Evolutionary conservation across 768 basidiomycete genomes (phyloP).

Genomic region (Mycena pura): DNA sequence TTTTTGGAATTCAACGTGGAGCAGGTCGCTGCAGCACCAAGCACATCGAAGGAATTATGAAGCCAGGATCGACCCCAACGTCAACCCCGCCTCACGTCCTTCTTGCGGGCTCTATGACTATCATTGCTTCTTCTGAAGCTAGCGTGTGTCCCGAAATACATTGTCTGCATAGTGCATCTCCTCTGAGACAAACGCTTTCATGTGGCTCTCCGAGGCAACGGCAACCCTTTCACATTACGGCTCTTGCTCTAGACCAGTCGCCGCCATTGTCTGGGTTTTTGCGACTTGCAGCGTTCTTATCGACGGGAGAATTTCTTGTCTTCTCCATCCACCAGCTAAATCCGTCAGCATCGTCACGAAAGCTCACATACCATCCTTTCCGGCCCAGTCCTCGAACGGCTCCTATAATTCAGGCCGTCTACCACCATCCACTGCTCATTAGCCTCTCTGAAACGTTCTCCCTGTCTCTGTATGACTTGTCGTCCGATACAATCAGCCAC

Average conservation of each 20-base stretch:
- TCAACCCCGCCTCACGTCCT: conserved; percentile 50
- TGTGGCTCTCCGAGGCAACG: conserved; percentile 47
- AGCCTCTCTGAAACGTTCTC: conserved; percentile 72
- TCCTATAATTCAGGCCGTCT: conserved; percentile 69
- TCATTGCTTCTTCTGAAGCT: conserved; percentile 59
- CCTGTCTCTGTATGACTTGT: conserved; percentile 77
- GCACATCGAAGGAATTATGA: conserved; percentile 33
- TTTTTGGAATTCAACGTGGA: conserved; percentile 1
- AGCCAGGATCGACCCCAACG: conserved; percentile 10
- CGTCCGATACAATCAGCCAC: conserved; percentile 54
- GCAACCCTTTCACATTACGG: conserved; percentile 54
- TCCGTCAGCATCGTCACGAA: conserved; percentile 49
- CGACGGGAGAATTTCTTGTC: conserved; percentile 71
- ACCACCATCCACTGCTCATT: conserved; percentile 80
- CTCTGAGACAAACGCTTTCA: conserved; percentile 46
- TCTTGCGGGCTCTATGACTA: conserved; percentile 64
- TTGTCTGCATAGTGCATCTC: conserved; percentile 42
- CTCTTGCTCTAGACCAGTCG: conserved; percentile 80
- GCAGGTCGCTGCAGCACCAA: conserved; percentile 71
- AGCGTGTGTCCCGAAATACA: conserved; percentile 43
- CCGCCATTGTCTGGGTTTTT: conserved; percentile 51
- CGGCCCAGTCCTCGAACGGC: conserved; percentile 46
- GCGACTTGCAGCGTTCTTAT: conserved; percentile 66
- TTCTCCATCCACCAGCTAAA: conserved; percentile 59
- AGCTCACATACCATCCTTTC: conserved; percentile 55